Base-by-base conservation (phyloP, 352 stramenopile genomes). In the Phytopythium boreale region DNA sequence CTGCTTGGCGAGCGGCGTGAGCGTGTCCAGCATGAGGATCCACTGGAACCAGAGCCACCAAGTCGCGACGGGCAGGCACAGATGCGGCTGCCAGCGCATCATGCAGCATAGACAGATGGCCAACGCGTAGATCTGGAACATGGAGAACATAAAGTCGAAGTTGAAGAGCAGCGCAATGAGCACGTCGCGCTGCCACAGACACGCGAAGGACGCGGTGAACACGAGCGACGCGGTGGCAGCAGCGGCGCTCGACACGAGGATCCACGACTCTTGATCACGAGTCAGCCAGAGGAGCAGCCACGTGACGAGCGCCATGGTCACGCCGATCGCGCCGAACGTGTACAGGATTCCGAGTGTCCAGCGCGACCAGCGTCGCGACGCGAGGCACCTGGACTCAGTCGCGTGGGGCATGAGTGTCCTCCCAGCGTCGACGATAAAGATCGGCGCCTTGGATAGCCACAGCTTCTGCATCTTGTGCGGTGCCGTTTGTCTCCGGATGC, bases 41-140 rank as follows among this genome's bases (percentile, higher is more conserved):
- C 64, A 87, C 34, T 83, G 74, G 39, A 85, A 80, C 76, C 80
- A 87, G 24, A 85, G 34, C 65, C 66, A 72, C 74, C 80, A 87
- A 4, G 72, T 66, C 17, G 78, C 8, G 27, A 86, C 43, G 9
- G 12, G 7, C n/a, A 53, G 47, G 22, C 47, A 53, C 24, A 31
- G 17, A 10, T 17, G 47, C 24, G 22, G 22, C 12, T 53, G 47
- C 47, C 47, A 53, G 12, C 47, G 47, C 47, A n/a, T 12, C 47
- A 53, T 53, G 47, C 5, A 14, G 47, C 47, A 53, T 4, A 53
- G 47, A n/a, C 47, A 53, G 9, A 75, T 1, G 17, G 67, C 27
- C 2, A 70, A 41, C 20, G 46, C 63, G 31, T 57, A 66, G 7
- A 44, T 53, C 27, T 69, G 68, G 36, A 68, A 68, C 0, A 34